Conservation (phyloP, 129 eudicot genomes). For the Tagetes patula region DNA sequence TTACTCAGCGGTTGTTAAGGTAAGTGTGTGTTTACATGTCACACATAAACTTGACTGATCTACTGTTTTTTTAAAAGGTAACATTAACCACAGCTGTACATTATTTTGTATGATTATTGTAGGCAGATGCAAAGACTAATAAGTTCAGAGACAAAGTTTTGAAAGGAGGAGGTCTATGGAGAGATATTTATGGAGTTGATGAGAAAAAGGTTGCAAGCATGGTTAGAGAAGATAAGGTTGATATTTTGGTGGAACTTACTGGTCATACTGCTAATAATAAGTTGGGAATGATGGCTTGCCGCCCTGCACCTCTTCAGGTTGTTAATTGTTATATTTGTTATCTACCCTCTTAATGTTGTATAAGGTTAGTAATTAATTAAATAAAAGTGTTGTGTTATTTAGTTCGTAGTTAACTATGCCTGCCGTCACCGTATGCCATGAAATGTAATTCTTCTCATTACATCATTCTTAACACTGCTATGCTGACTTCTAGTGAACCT, state of each 20-base stretch:
- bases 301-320: constrained; percentile 95
- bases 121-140: constrained; percentile 95
- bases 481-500: constrained; percentile 1
- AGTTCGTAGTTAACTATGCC: neutral
- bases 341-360: neutral
- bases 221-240: constrained; percentile 95
- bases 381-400: neutral
- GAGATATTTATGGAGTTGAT: constrained; percentile 90
- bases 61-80: neutral
- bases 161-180: constrained; percentile 89
- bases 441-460: neutral
- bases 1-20: constrained; percentile 97
- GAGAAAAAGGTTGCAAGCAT: constrained; percentile 89
- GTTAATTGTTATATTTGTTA: neutral
- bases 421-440: neutral
- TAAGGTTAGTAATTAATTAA: neutral
- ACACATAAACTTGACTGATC: neutral
- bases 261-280: constrained; percentile 98
- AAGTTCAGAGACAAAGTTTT: constrained; percentile 79
- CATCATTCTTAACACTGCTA: neutral
- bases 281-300: constrained; percentile 96
- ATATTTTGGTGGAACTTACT: constrained; percentile 94
- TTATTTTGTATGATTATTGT: constrained; percentile 31
- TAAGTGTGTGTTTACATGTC: constrained; percentile 30
- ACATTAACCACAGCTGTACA: constrained; percentile 13